Percentiles rank a stretch among this genome's conserved stretches.
phyloP scores from a whole-genome alignment of 2,329 filamentous ascomycete genomes.

The Cadophora sp. region DNA sequence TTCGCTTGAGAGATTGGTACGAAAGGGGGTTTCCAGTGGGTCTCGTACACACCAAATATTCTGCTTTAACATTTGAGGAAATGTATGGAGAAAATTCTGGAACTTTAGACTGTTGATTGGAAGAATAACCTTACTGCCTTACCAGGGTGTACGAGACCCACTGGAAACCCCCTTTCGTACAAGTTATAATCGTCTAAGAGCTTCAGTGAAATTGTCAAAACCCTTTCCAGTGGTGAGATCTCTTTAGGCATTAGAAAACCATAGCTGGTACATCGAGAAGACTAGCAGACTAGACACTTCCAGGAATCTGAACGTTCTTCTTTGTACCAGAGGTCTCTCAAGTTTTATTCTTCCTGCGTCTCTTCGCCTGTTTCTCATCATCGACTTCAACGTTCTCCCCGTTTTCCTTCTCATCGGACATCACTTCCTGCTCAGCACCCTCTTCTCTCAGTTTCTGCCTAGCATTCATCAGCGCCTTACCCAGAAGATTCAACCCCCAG shows the following conservation, averaged over 20 bases:
- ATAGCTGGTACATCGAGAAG: not conserved
- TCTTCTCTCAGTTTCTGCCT: constrained; percentile 54
- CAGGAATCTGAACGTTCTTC: not conserved
- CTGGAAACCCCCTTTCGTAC: no score
- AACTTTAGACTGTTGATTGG: no score
- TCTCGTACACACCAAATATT: no score
- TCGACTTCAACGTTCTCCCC: not conserved
- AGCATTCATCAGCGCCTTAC: constrained; percentile 66
- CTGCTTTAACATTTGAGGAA: no score
- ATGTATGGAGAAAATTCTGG: no score
- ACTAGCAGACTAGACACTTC: not conserved
- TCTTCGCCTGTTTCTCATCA: not conserved
- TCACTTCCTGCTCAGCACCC: not conserved
- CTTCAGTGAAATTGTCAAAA: not conserved
- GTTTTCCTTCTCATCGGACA: not conserved
- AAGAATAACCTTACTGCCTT: no score
- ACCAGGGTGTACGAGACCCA: no score
- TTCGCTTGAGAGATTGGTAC: not conserved
- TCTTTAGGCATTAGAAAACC: no score
- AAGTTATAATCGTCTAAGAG: not conserved
- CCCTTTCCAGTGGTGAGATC: not conserved
- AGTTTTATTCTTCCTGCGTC: constrained; percentile 4
- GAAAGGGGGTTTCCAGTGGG: no score
- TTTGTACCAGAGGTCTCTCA: not conserved
- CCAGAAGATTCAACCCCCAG: constrained; percentile 72